A percentile compares a stretch with the other conserved stretches of the same genome.
phyloP scores from a whole-genome alignment of 2,329 filamentous ascomycete genomes.

The Huntiella savannae region DNA sequence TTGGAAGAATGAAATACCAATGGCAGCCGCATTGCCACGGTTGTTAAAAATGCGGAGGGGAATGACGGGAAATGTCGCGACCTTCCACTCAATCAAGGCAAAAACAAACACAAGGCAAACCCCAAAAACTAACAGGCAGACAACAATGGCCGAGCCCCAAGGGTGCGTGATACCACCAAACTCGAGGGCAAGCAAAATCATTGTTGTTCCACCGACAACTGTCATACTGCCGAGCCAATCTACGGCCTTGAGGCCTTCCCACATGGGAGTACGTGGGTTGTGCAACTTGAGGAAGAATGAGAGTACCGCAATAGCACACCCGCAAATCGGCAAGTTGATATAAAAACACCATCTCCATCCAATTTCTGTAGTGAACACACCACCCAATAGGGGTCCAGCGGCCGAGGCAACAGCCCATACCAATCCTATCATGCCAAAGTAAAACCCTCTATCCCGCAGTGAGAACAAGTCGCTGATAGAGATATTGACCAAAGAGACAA shows the following conservation, averaged over 20 bases:
- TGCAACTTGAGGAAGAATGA: slow-evolving; percentile 49
- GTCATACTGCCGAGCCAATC: slow-evolving; percentile 37
- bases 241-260: slow-evolving; percentile 41
- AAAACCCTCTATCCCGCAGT: slow-evolving; percentile 29
- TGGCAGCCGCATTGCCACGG: slow-evolving; percentile 44
- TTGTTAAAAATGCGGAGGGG: slow-evolving; percentile 52
- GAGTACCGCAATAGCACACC: slow-evolving; percentile 27
- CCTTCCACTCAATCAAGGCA: slow-evolving; percentile 49
- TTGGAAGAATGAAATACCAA: slow-evolving; percentile 51
- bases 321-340: slow-evolving; percentile 38
- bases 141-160: slow-evolving; percentile 55
- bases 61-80: slow-evolving; percentile 62
- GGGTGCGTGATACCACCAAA: slow-evolving; percentile 61
- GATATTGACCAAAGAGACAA: slow-evolving; percentile 41
- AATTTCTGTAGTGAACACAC: slow-evolving; percentile 42
- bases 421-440: slow-evolving; percentile 32
- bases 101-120: slow-evolving; percentile 44
- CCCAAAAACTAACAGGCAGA: slow-evolving; percentile 64
- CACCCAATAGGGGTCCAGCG: slow-evolving; percentile 49
- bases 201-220: slow-evolving; percentile 60
- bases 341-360: slow-evolving; percentile 56
- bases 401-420: slow-evolving; percentile 47
- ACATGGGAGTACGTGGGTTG: slow-evolving; percentile 44
- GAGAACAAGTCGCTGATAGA: slow-evolving; percentile 37
- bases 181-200: slow-evolving; percentile 73